Conservation (phyloP, 495 filamentous ascomycete genomes). For the Tuber magnatum region DNA sequence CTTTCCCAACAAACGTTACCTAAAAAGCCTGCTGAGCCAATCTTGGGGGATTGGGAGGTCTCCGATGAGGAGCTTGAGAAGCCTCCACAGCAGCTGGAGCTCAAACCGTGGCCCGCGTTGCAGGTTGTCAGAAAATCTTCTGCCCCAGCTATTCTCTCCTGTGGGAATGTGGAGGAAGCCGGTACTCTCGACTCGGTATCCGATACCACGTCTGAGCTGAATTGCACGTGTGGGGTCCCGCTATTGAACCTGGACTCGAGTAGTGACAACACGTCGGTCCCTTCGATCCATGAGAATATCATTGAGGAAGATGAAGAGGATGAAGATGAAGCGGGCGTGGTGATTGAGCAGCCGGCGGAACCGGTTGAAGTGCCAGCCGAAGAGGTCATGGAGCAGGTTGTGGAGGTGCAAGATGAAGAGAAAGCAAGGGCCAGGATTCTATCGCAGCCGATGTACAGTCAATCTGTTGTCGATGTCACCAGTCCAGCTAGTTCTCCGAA, state of each 20-base stretch:
- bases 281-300: background rate
- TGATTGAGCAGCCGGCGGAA: background rate
- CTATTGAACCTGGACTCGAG: background rate
- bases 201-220: background rate
- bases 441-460: background rate
- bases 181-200: background rate
- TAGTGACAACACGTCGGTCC: constrained; percentile 1
- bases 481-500: background rate
- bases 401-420: background rate
- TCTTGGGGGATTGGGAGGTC: constrained; percentile 28
- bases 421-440: background rate
- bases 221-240: background rate
- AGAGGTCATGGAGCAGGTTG: background rate
- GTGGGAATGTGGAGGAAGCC: background rate
- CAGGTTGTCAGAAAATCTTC: constrained; percentile 1
- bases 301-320: constrained; percentile 3
- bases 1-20: background rate
- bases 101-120: constrained; percentile 19
- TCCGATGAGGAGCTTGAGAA: constrained; percentile 11
- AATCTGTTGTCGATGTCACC: constrained; percentile 1
- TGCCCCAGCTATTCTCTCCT: background rate
- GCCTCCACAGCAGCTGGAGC: constrained; percentile 4
- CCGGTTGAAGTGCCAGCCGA: background rate
- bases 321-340: background rate
- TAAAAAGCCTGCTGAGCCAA: constrained; percentile 12